A percentile compares a stretch with the other conserved stretches of the same genome.
These are phyloP conservation scores for Wickerhamiella kazuoi DNA, from an alignment of 805 yeast genomes.

Conservation along the genomic window DNA sequence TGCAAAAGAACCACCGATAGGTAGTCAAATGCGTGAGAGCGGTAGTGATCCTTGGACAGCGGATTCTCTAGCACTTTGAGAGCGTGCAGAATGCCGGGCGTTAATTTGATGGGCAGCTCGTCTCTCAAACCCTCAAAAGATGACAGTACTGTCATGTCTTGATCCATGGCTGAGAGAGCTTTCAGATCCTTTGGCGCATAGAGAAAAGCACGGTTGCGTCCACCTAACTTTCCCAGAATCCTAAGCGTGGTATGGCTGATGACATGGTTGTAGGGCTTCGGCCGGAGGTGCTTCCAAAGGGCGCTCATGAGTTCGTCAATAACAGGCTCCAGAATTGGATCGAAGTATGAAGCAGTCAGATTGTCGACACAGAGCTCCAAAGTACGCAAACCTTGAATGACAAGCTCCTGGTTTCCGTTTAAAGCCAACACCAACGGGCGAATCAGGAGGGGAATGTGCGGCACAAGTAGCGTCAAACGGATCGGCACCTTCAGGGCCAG, in stretches of 20 bases:
- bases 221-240: slow-evolving; percentile 88
- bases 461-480: slow-evolving; percentile 78
- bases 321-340: slow-evolving; percentile 93
- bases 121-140: slow-evolving; percentile 48
- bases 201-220: slow-evolving; percentile 76
- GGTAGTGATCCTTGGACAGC: slow-evolving; percentile 37
- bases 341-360: slow-evolving; percentile 88
- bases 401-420: slow-evolving; percentile 77
- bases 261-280: slow-evolving; percentile 86
- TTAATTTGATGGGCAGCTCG: slow-evolving; percentile 53
- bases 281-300: slow-evolving; percentile 74
- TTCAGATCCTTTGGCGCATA: slow-evolving; percentile 54
- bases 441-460: slow-evolving; percentile 76
- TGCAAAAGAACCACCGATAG: slow-evolving; percentile 47
- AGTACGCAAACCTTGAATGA: slow-evolving; percentile 86
- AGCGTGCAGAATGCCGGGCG: slow-evolving; percentile 72
- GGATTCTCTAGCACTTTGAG: slow-evolving; percentile 56
- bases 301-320: slow-evolving; percentile 89
- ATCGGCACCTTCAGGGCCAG: slow-evolving; percentile 93
- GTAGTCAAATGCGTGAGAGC: slow-evolving; percentile 62
- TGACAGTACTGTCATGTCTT: slow-evolving; percentile 52
- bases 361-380: slow-evolving; percentile 92
- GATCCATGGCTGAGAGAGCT: slow-evolving; percentile 34
- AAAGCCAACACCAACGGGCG: slow-evolving; percentile 81
- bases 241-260: slow-evolving; percentile 90